Percentiles rank a stretch among this genome's conserved stretches.
These are phyloP conservation scores for Pyricularia pennisetigena DNA, from an alignment of 2,329 filamentous ascomycete genomes.

Conservation along the genomic window DNA sequence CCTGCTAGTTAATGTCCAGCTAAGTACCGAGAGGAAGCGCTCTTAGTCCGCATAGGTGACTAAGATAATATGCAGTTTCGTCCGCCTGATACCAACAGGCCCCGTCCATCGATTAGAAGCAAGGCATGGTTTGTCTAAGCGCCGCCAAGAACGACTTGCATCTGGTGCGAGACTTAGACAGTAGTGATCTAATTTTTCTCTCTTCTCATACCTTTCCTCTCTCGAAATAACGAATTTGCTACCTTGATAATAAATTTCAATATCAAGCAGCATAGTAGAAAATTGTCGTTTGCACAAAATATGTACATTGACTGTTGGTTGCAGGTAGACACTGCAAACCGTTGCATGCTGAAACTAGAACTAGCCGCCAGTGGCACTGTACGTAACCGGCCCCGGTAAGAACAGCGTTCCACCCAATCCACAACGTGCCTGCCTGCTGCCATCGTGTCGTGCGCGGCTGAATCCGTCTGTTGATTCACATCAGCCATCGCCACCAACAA, in stretches of 20 bases:
- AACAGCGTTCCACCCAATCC: not conserved
- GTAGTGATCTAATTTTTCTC: not conserved
- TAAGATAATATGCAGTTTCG: not conserved
- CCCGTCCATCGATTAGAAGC: not conserved
- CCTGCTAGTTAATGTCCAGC: not conserved
- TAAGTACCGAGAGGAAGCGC: too few relatives aligned
- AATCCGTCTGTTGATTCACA: not conserved
- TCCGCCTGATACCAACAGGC: not conserved
- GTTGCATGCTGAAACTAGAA: not conserved
- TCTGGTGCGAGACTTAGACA: not conserved
- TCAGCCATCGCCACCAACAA: not conserved
- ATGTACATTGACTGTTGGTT: not conserved
- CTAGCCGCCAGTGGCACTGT: not conserved
- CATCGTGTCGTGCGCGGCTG: not conserved
- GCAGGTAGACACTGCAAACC: not conserved
- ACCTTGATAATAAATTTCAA: not conserved
- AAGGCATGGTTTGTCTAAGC: not conserved
- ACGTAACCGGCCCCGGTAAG: not conserved
- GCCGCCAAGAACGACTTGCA: not conserved
- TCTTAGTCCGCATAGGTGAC: not conserved
- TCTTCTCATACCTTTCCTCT: not conserved
- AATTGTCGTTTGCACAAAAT: not conserved
- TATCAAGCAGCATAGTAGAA: not conserved
- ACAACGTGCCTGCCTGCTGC: not conserved
- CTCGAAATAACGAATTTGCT: not conserved